Evolutionary conservation across 2,329 filamentous ascomycete genomes (phyloP), one percentile per base, ranked within the genome.

Genomic region (Xylariales sp.): DNA sequence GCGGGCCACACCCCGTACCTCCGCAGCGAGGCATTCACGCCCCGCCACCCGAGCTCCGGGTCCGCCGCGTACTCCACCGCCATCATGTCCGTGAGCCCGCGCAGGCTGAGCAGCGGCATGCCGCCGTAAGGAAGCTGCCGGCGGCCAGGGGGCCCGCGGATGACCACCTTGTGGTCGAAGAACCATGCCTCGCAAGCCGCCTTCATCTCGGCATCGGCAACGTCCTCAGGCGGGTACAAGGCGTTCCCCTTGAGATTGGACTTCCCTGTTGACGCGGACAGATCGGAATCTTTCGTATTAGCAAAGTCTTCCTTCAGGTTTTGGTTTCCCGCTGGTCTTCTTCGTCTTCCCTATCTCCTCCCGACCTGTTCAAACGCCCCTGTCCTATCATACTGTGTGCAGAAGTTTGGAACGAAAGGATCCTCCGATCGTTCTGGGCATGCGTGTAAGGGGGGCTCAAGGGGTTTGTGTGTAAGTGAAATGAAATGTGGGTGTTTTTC

Each of bases 161-260:
- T 24, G 3, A 30, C 41, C 4, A 43, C 31, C 20, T 36, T 41
- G 42, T 45, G 44, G 16, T 50, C 42, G n/a, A 49, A 49, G 14
- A 5, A 18, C 44, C 46, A 44, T 4, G 43, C 43, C 24, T 49
- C 42, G 32, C 41, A 46, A 12, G 36, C 37, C n/a, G 41, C 40
- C n/a, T 48, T 47, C 20, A 48, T 35, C 30, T 46, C 45, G 28
- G 31, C 43, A 35, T 48, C 40, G 12, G 40, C 43, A 5, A 44
- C 36, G 38, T 47, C 45, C 19, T 47, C 40, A 5, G 38, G 29
- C 29, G 40, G 18, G 38, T 37, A 47, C 37, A 45, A 40, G 37
- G 25, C 27, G 37, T 35, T 44, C n/a, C 37, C 37, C 12, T 27
- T 47, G 28, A 42, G 32, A 39, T 45, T 44, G 11, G 20, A 19